A percentile compares a stretch with the other conserved stretches of the same genome.
Conservation (phyloP, 148 eudicot genomes). For the Vaccinium corymbosum region DNA sequence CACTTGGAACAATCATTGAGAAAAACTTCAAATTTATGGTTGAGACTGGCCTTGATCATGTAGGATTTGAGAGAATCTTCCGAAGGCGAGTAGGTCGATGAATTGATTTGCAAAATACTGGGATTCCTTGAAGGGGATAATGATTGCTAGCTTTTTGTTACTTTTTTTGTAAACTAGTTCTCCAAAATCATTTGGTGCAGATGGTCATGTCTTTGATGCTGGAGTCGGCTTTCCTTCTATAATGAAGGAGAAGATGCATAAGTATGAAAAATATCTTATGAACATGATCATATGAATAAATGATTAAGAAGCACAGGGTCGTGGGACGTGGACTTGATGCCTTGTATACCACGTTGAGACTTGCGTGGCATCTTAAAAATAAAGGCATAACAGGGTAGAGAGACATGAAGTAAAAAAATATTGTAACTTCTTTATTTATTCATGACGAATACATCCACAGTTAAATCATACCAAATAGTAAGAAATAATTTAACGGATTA, state of each 20-base stretch:
- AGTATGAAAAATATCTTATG: neutral
- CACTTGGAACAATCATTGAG: neutral
- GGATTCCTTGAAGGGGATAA: neutral
- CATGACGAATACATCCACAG: neutral
- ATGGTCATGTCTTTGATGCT: neutral
- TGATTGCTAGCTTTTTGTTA: neutral
- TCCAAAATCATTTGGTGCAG: neutral
- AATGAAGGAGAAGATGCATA: neutral
- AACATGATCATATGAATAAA: neutral
- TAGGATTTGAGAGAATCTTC: neutral
- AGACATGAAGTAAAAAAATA: neutral
- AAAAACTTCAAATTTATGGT: neutral
- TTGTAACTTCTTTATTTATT: no score
- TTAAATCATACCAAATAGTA: neutral
- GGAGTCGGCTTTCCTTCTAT: neutral
- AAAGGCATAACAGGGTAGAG: neutral
- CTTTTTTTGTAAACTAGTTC: neutral
- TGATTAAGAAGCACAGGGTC: neutral
- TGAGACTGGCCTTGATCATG: neutral
- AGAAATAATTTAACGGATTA: neutral
- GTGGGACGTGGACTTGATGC: neutral
- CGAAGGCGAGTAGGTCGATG: neutral
- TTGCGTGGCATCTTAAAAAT: neutral
- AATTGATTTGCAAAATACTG: neutral
- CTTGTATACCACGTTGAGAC: neutral